These are phyloP conservation scores for Alternaria atra DNA, from an alignment of 2,329 filamentous ascomycete species.

Conservation along the genomic window DNA sequence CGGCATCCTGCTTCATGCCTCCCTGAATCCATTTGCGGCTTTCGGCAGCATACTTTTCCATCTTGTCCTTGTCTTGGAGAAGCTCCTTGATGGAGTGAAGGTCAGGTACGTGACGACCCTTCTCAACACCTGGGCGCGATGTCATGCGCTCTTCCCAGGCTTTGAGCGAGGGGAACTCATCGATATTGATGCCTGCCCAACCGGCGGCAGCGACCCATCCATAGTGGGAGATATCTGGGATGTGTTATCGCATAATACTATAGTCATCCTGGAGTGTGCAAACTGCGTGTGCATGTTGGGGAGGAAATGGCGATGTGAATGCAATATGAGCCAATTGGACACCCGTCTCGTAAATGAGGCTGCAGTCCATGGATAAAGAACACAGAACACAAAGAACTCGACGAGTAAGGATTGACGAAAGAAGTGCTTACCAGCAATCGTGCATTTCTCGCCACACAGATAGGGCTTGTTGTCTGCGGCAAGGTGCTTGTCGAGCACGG, in stretches of 20 bases:
- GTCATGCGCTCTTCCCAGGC: constrained; percentile 79
- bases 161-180: constrained; percentile 78
- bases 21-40: constrained; percentile 71
- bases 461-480: constrained; percentile 59
- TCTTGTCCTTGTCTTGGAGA: constrained; percentile 64
- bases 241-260: constrained; percentile 10
- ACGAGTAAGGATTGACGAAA: background rate
- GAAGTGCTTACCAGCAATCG: constrained; percentile 53
- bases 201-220: constrained; percentile 74
- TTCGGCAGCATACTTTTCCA: constrained; percentile 64
- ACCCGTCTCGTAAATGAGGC: background rate
- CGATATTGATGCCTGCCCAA: constrained; percentile 72
- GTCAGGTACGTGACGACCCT: constrained; percentile 76
- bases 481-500: constrained; percentile 78
- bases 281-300: background rate
- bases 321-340: background rate
- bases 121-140: constrained; percentile 75
- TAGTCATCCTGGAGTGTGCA: background rate
- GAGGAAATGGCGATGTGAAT: background rate
- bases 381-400: background rate
- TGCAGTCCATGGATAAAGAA: background rate
- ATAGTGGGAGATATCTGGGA: constrained; percentile 76
- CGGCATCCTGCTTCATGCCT: constrained; percentile 71
- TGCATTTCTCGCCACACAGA: constrained; percentile 70
- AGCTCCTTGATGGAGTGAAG: constrained; percentile 69